Percentiles rank a stretch among this genome's conserved stretches.
These are phyloP conservation scores for Sclerotinia borealis DNA, from an alignment of 2,329 filamentous ascomycete genomes.

Conservation along the genomic window DNA sequence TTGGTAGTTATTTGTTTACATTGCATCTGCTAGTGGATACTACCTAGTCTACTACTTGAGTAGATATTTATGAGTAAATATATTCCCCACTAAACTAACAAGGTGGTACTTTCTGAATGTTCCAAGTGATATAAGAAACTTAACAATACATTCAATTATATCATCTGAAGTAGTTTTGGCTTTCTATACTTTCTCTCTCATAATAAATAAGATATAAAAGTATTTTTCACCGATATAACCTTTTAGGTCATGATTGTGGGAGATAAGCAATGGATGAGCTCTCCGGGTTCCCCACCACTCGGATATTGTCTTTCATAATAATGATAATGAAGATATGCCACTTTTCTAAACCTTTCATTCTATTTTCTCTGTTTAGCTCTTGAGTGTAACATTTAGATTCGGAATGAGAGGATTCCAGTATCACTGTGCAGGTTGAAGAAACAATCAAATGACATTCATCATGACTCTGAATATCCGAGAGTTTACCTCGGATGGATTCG, in stretches of 20 bases:
- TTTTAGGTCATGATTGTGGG: not conserved
- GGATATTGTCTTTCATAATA: not conserved
- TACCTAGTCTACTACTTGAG: too few relatives aligned
- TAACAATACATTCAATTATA: too few relatives aligned
- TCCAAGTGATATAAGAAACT: not conserved
- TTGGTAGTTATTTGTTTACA: not conserved
- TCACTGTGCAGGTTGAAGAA: not conserved
- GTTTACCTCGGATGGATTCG: constrained; percentile 21
- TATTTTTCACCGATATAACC: constrained; percentile 4
- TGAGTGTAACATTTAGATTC: not conserved
- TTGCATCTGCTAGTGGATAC: not conserved
- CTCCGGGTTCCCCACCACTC: not conserved
- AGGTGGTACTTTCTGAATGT: not conserved
- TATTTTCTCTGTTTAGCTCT: not conserved
- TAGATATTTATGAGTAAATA: not conserved
- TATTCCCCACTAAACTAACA: not conserved
- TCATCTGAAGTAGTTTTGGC: not conserved
- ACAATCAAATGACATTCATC: not conserved
- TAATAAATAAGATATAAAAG: too few relatives aligned
- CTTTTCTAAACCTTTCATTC: not conserved
- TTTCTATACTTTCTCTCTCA: not conserved
- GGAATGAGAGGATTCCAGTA: not conserved
- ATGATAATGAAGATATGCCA: not conserved
- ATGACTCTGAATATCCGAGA: not conserved
- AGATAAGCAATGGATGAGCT: constrained; percentile 3